A percentile compares a stretch with the other conserved stretches of the same genome.
Conservation (phyloP, 192 early-diverging fungal species). For the Entomortierella parvispora region DNA sequence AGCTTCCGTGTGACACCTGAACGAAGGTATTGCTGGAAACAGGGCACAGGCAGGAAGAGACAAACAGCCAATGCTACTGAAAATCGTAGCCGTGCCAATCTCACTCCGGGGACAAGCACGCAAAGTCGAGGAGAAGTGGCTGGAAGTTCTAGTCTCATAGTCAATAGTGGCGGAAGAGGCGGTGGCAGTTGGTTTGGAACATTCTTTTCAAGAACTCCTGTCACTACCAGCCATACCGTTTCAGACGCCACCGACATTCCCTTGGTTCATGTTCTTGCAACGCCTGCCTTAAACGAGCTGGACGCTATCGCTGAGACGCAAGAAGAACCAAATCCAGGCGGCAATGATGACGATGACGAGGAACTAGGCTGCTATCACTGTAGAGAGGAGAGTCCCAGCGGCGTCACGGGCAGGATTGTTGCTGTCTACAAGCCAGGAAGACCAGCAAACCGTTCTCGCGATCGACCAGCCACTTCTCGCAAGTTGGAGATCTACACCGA, state of each 20-base stretch:
- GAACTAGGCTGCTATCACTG: slow-evolving; percentile 35
- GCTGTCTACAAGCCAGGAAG: slow-evolving; percentile 33
- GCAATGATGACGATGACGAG: slow-evolving; percentile 13
- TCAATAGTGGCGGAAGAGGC: neutral
- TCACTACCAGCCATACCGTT: neutral
- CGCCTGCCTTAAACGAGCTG: slow-evolving; percentile 2
- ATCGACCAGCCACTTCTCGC: slow-evolving; percentile 23
- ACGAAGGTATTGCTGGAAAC: slow-evolving; percentile 37
- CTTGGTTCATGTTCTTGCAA: slow-evolving; percentile 6
- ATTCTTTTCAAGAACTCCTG: slow-evolving; percentile 9
- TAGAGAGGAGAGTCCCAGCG: slow-evolving; percentile 21
- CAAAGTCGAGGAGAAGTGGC: neutral
- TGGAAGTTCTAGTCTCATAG: neutral
- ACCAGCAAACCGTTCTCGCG: slow-evolving; percentile 28
- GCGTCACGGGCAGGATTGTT: slow-evolving; percentile 23
- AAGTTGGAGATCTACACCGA: slow-evolving; percentile 34
- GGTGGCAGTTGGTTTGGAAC: slow-evolving; percentile 20
- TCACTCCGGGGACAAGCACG: neutral
- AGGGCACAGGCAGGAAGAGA: slow-evolving; percentile 20
- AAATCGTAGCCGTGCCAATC: neutral
- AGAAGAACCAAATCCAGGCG: neutral
- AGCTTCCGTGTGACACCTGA: slow-evolving; percentile 34
- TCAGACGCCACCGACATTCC: neutral
- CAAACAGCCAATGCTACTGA: neutral
- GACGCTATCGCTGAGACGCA: neutral